Evolutionary conservation across 805 yeast species (phyloP).

Genomic region (Metschnikowia anglica): DNA sequence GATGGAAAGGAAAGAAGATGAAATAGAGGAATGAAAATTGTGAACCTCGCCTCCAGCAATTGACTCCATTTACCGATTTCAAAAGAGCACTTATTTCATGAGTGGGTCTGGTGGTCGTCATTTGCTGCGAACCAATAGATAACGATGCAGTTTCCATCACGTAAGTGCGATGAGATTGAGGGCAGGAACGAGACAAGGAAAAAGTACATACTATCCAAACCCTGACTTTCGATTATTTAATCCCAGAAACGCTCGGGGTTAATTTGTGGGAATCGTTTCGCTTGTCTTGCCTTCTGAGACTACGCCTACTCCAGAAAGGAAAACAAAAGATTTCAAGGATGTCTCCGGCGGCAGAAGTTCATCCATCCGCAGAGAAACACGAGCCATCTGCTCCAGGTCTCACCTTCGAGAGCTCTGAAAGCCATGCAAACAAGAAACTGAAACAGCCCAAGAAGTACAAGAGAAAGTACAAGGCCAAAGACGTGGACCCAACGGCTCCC

Average conservation of each 20-base stretch:
- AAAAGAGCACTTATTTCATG: not conserved
- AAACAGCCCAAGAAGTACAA: conserved; percentile 29
- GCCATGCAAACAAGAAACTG: conserved; percentile 12
- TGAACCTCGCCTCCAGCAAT: no score
- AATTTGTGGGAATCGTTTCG: no score
- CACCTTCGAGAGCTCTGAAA: not conserved
- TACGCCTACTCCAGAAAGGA: no score
- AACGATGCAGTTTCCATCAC: conserved; percentile 10
- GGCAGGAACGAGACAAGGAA: conserved; percentile 7
- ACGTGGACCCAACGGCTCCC: conserved; percentile 74
- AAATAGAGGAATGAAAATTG: not conserved
- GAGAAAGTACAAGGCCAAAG: conserved; percentile 60
- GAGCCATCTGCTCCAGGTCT: conserved; percentile 3
- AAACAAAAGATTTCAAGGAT: not conserved
- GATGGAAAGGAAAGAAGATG: not conserved
- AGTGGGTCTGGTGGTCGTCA: no score
- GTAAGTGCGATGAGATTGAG: conserved; percentile 16
- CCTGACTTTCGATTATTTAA: no score
- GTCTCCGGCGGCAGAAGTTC: conserved; percentile 11
- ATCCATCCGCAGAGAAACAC: not conserved
- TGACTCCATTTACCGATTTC: not conserved
- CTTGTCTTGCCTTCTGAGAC: no score
- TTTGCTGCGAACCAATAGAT: conserved; percentile 10
- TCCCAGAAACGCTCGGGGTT: no score
- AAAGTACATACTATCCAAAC: not conserved